Evolutionary conservation across 2,329 filamentous ascomycete species (phyloP).

Genomic region (Xylaria sp.): DNA sequence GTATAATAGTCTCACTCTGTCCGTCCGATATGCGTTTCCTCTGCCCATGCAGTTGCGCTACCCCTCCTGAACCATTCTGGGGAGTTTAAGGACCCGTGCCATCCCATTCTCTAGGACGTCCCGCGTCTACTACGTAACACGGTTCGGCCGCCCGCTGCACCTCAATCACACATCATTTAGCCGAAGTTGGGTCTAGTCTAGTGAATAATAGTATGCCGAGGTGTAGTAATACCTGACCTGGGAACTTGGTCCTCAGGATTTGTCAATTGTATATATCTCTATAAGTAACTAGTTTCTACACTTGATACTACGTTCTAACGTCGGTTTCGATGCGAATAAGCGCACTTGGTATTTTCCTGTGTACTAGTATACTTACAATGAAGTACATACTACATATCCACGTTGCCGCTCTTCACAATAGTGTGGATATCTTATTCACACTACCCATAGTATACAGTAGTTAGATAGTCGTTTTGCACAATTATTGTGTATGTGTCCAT

Average conservation of each 20-base stretch:
- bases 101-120: conserved; percentile 8
- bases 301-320: neutral
- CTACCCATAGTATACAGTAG: neutral
- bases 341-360: neutral
- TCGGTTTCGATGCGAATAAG: neutral
- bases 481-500: neutral
- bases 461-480: neutral
- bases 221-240: neutral
- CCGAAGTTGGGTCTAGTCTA: conserved; percentile 1
- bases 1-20: conserved; percentile 4
- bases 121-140: neutral
- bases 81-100: conserved; percentile 10
- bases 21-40: conserved; percentile 9
- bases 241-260: neutral
- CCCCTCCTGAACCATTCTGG: conserved; percentile 8
- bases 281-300: no score
- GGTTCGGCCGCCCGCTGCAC: neutral
- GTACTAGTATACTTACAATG: neutral
- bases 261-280: neutral
- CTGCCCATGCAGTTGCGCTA: conserved; percentile 17
- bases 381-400: neutral
- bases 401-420: neutral
- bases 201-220: neutral
- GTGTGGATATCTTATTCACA: neutral
- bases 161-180: conserved; percentile 19